Evolutionary conservation across 495 filamentous ascomycete genomes (phyloP), one percentile per base, ranked within the genome.

Genomic region (Aspergillus egyptiacus): DNA sequence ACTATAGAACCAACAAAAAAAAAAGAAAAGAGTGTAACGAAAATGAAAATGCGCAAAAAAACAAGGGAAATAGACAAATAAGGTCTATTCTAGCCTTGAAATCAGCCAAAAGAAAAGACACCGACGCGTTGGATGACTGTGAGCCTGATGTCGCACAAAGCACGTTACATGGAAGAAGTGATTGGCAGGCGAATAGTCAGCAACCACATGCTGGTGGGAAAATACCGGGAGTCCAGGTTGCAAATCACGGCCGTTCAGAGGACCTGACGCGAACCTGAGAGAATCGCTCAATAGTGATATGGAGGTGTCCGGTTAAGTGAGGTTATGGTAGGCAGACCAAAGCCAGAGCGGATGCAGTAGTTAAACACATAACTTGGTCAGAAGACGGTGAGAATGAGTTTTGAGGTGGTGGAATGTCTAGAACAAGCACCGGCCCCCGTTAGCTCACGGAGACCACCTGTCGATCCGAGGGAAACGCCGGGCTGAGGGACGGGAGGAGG

Each of bases 181-280:
- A 51, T 57, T 54, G 58, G 37, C 50, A 58, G 56, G 58, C 66
- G 61, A 72, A 71, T 72, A 58, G 55, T 57, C 59, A 62, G 61
- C 54, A 51, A 58, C 63, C 69, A 72, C 69, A 72, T 72, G 67
- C 69, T 71, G 63, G 39, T 50, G 49, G 41, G 43, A 38, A 48
- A 51, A 50, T 51, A 39, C 38, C 53, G 28, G 48, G 44, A 30
- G 38, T 15, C 33, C 33, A 35, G 18, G 27, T 37, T 35, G 34
- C 45, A 27, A 47, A 42, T 31, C 46, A 44, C 49, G 45, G 43
- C 48, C 44, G 37, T 46, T 23, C 33, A 47, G 40, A 48, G 44
- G 19, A 23, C n/a, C n/a, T n/a, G n/a, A 27, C 13, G 18, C 24
- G 31, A 46, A 11, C n/a, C 5, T 10, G 23, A 37, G 34, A 37